Evolutionary conservation across 305 asterid genomes (phyloP), one percentile per base, ranked within the genome.

Genomic region (Euphrasia arctica): DNA sequence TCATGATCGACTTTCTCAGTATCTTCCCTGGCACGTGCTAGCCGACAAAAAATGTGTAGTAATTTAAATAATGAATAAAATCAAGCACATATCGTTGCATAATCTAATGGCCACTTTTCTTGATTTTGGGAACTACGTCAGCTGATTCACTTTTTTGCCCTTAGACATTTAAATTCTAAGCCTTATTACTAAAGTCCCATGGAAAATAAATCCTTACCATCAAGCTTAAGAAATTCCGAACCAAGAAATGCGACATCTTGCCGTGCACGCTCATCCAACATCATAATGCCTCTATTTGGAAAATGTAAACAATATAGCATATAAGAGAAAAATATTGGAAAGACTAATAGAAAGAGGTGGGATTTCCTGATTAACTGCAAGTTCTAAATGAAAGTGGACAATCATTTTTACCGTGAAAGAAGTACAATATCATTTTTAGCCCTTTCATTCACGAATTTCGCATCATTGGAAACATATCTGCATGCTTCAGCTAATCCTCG

Each of bases 11-110:
- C 82, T 79, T 82, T 89, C 77, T 77, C 98, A 3, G 97, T 85
- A 67, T 84, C 95, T 79, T 92, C 94, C 72, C 92, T 82, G 48
- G 96, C 98, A 54, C 98, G 91, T 60, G 97, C 97, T 92, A 67
- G 62, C 74, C 60, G 67, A 74, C 9, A 67, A 61, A 29, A 61
- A 66, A 67, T 29, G 25, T 6, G 5, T 15, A 64, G 60, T 52
- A 51, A 66, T 67, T 56, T 41, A 42, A 59, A 54, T 41, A 52
- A 48, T 32, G 58, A 69, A 58, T 66, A 29, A 54, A 56, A 66
- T 63, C 22, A 32, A 63, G 57, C 45, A 51, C 67, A 45, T 52
- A 59, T 15, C n/a, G 42, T n/a, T 63, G 32, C 12, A 65, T 15
- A 63, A 62, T 7, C 32, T 62, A 31, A 25, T 25, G 1, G 27